Evolutionary conservation across 345 rosid species (phyloP).

Genomic region (Citrus medica): DNA sequence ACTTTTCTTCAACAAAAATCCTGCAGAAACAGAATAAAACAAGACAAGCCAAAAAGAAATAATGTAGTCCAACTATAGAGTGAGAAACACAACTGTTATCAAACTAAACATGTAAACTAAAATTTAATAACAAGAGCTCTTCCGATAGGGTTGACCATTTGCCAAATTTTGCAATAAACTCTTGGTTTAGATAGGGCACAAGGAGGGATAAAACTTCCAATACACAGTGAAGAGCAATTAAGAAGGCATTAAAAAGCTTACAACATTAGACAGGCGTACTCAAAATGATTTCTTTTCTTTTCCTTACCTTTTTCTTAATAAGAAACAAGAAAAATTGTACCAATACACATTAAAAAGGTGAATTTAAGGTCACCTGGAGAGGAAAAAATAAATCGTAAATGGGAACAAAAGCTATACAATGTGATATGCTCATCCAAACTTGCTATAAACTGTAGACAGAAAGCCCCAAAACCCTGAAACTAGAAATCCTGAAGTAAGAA

Average conservation of each 20-base stretch:
- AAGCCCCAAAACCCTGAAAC: not conserved
- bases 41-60: not conserved
- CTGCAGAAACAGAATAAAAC: constrained; percentile 40
- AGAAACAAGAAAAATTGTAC: not conserved
- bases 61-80: not conserved
- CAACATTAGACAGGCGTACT: not conserved
- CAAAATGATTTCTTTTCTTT: not conserved
- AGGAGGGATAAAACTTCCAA: not conserved
- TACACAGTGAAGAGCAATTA: not conserved
- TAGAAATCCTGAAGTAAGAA: not conserved
- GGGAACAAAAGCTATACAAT: not conserved
- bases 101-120: not conserved
- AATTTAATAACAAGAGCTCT: not conserved
- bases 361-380: not conserved
- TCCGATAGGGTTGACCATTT: not conserved
- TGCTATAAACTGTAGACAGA: not conserved
- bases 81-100: not conserved
- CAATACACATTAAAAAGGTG: not conserved
- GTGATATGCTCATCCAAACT: not conserved
- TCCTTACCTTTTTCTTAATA: too few species aligned
- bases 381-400: not conserved
- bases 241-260: not conserved
- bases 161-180: not conserved
- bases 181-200: not conserved
- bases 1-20: constrained; percentile 89